Evolutionary conservation across 495 filamentous ascomycete species (phyloP), one percentile per base, ranked within the genome.

Genomic region (Friedmanniomyces endolithicus): DNA sequence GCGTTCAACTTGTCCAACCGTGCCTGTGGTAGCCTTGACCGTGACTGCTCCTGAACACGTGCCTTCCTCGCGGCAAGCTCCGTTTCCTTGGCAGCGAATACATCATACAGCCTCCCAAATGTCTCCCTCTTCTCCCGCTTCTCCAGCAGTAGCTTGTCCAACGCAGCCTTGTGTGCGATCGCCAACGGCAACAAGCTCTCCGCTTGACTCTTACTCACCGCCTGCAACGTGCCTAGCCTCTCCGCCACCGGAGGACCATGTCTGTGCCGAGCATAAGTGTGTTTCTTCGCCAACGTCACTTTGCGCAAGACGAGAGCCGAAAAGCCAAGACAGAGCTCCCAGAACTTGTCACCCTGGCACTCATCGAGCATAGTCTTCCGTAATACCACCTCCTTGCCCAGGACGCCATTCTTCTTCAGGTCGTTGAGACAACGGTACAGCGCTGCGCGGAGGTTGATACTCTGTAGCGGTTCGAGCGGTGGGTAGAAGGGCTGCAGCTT

Each of bases 331-430:
- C 94, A 74, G 1, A 90, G 68, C 68, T 95, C 88, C 64, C 87
- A 85, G 50, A 72, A 65, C 53, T 63, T 67, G 9, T 68, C 66
- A 7, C 67, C 67, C 43, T 63, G 63, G 49, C 89, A 95, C 58
- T 95, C 88, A 66, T 95, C 89, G 53, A 95, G 72, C 86, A 94
- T 90, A 0, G 85, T 87, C 70, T 90, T 94, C 40, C 89, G 80
- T 37, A 94, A 70, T 4, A 88, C 78, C 0, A 76, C 76, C 65
- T 94, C 87, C 48, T 83, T 77, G 11, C 86, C 85, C 19, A 94
- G 71, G 1, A 86, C 75, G 11, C 87, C 88, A 75, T 81, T 86
- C 69, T 88, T 94, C 75, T 94, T 94, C 48, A 86, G 72, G 29
- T 88, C 83, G 53, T 85, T 83, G 35, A 95, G 74, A 45, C 75